A percentile compares a stretch with the other conserved stretches of the same genome.
phyloP scores from a whole-genome alignment of 2,329 filamentous ascomycete species.

The Malbranchea zuffiana region DNA sequence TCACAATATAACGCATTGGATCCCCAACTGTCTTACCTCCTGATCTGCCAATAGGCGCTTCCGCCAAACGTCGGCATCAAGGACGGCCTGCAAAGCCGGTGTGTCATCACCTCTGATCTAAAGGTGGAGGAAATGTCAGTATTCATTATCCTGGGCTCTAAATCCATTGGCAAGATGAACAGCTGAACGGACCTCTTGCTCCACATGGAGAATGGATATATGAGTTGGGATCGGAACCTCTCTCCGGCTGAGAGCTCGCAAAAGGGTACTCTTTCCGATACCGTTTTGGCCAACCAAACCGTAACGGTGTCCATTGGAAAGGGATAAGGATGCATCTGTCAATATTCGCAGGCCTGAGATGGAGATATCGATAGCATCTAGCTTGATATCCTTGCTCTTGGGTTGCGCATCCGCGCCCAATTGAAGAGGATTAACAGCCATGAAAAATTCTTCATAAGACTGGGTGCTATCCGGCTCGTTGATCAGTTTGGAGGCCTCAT shows the following conservation, averaged over 20 bases:
- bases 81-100: constrained; percentile 80
- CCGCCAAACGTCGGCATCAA: constrained; percentile 97
- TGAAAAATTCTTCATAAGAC: constrained; percentile 99
- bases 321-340: constrained; percentile 76
- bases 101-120: constrained; percentile 93
- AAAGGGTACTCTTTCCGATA: constrained; percentile 93
- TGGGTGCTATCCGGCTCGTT: constrained; percentile 71
- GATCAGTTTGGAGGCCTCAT: constrained; percentile 84
- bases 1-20: constrained; percentile 9
- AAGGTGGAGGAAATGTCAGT: constrained; percentile 1
- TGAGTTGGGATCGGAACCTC: constrained; percentile 92
- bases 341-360: constrained; percentile 84
- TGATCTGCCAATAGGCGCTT: constrained; percentile 89
- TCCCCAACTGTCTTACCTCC: constrained; percentile 45
- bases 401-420: constrained; percentile 57
- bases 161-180: not conserved
- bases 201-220: constrained; percentile 97
- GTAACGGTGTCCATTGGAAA: constrained; percentile 87
- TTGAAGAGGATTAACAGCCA: constrained; percentile 96
- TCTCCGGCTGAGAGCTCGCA: constrained; percentile 82
- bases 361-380: constrained; percentile 89
- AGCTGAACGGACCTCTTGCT: constrained; percentile 66
- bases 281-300: constrained; percentile 98
- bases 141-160: not conserved
- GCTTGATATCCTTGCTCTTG: constrained; percentile 98